Evolutionary conservation across 768 basidiomycete genomes (phyloP), one percentile per base, ranked within the genome.

Genomic region (Paxillus rubicundulus): DNA sequence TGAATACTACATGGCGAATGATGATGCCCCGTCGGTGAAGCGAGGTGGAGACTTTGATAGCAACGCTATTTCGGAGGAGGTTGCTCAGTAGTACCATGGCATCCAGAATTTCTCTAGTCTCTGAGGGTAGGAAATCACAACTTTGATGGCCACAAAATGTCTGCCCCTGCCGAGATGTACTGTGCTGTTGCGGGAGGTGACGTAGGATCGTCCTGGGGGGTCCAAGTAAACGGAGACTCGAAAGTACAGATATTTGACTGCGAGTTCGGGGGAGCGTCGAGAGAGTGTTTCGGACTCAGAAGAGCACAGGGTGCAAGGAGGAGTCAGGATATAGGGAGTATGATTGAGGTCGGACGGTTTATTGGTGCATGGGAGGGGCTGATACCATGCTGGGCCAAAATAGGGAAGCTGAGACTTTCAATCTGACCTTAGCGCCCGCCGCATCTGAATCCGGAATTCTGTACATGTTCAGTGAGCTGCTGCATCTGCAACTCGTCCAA

Each of bases 1-100:
- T 38, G 48, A 60, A 50, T 0, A n/a, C 53, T 38, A 70, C 30
- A 38, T 69, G 58, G 33, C 68, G 70, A 9, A 61, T 20, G 1
- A 65, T 50, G 36, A 69, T 44, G 9, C 48, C 38, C 44, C 54
- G 59, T 20, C 65, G 62, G 14, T 38, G 57, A 2, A 54, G 28
- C 2, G 18, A n/a, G n/a, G 42, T 8, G 37, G 36, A 30, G 9
- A 57, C n/a, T 17, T 47, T 57, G 42, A 28, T 14, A 30, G 16
- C 30, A 17, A 38, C 9, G n/a, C 37, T 45, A 20, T 2, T 27
- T 9, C 45, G 45, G 33, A 52, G 43, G 42, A 55, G 17, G 16
- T 33, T 34, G 6, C 5, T 56, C 30, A 52, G 32, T 20, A 52
- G 14, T 5, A 39, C 28, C 61, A 62, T 63, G 20, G 9, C 24